Evolutionary conservation across 2,329 filamentous ascomycete genomes (phyloP).

Genomic region (Furcasterigmium furcatum): DNA sequence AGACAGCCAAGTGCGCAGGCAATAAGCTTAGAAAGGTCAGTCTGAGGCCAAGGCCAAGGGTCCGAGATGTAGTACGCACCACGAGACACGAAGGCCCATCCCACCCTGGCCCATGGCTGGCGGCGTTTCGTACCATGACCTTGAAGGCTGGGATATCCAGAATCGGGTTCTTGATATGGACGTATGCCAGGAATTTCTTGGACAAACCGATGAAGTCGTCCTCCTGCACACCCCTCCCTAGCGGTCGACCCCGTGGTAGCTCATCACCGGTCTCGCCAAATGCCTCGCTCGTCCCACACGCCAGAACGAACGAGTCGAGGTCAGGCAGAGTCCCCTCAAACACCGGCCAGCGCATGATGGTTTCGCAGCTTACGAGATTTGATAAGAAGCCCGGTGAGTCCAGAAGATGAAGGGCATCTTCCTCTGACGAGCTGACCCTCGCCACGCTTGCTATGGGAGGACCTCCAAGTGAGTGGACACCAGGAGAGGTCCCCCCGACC

Average conservation of each 20-base stretch:
- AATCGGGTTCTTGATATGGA: constrained; percentile 28
- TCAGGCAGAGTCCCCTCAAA: constrained; percentile 18
- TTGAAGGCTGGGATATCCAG: constrained; percentile 20
- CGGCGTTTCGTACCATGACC: constrained; percentile 15
- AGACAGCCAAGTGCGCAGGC: constrained; percentile 25
- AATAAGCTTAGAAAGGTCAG: constrained; percentile 16
- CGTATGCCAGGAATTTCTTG: constrained; percentile 22
- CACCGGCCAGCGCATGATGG: constrained; percentile 24
- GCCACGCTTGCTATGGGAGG: neutral
- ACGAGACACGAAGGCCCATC: constrained; percentile 23
- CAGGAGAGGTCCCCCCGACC: neutral
- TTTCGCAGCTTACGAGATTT: constrained; percentile 15
- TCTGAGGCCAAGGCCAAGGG: neutral
- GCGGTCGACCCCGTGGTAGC: neutral
- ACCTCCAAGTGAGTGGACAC: neutral
- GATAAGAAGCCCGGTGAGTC: constrained; percentile 11
- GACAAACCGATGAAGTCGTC: constrained; percentile 21
- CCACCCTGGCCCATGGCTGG: constrained; percentile 21
- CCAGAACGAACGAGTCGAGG: constrained; percentile 12
- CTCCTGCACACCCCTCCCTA: constrained; percentile 17
- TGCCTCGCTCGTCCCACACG: constrained; percentile 9
- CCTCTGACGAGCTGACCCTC: neutral
- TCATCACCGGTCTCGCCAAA: constrained; percentile 5
- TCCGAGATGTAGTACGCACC: constrained; percentile 12
- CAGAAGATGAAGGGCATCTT: constrained; percentile 6